phyloP scores from a whole-genome alignment of 2,329 filamentous ascomycete species.

The Alternaria brassicae region DNA sequence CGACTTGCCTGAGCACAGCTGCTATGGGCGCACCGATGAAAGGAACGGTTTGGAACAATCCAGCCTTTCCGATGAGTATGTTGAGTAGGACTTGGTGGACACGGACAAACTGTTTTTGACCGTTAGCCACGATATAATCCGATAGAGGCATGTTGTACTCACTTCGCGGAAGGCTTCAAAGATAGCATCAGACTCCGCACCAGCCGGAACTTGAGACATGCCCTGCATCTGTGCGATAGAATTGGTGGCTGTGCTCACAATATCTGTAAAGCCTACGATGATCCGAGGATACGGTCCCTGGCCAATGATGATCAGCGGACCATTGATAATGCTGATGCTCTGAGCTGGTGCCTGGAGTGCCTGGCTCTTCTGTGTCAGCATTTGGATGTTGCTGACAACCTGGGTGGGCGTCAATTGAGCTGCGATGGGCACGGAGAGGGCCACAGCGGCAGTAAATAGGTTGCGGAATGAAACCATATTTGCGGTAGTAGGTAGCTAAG shows the following conservation, averaged over 20 bases:
- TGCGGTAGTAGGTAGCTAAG: not conserved
- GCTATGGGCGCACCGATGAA: constrained; percentile 21
- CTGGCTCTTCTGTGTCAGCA: constrained; percentile 17
- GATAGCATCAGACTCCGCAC: constrained; percentile 6
- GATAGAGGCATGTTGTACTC: not conserved
- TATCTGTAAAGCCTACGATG: constrained; percentile 20
- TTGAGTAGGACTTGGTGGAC: constrained; percentile 27
- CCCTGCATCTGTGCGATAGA: constrained; percentile 17
- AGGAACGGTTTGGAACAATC: constrained; percentile 19
- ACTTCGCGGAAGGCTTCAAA: constrained; percentile 26
- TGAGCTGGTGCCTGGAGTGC: constrained; percentile 20
- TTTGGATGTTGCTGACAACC: constrained; percentile 16
- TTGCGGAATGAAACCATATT: constrained; percentile 27
- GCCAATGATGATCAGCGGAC: constrained; percentile 16
- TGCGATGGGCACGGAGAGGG: constrained; percentile 17
- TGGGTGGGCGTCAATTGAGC: constrained; percentile 14
- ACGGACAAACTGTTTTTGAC: constrained; percentile 19
- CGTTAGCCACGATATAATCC: not conserved
- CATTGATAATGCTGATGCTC: constrained; percentile 17
- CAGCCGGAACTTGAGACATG: constrained; percentile 5
- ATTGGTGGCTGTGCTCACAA: constrained; percentile 11
- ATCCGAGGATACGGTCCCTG: constrained; percentile 19
- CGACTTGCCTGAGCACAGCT: constrained; percentile 21
- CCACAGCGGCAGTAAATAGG: constrained; percentile 21
- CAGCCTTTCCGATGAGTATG: constrained; percentile 27